These are phyloP conservation scores for Fusarium sublunatum DNA, from an alignment of 2,329 filamentous ascomycete species.

Conservation along the genomic window DNA sequence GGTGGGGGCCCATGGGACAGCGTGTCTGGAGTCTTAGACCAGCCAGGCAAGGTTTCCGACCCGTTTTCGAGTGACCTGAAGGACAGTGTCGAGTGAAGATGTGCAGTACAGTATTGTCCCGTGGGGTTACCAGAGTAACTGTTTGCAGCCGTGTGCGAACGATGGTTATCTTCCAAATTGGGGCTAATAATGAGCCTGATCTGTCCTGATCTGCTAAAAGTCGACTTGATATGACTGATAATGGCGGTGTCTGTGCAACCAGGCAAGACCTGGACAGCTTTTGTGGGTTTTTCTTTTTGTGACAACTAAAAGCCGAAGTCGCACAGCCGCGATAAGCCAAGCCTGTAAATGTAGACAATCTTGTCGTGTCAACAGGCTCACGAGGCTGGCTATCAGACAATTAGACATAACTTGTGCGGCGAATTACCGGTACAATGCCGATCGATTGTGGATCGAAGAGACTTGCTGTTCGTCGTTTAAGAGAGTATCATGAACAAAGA, in stretches of 20 bases:
- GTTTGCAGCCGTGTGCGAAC: conserved; percentile 10
- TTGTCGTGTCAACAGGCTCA: conserved; percentile 9
- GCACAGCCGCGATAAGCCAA: conserved; percentile 15
- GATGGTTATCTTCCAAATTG: conserved; percentile 8
- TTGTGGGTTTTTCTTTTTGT: conserved; percentile 25
- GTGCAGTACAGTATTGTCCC: conserved; percentile 32
- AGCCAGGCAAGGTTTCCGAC: conserved; percentile 48
- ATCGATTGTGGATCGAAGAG: conserved; percentile 22
- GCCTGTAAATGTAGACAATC: conserved; percentile 1
- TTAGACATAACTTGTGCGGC: conserved; percentile 5
- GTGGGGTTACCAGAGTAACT: conserved; percentile 3
- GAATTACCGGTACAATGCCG: conserved; percentile 10
- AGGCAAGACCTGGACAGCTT: conserved; percentile 27
- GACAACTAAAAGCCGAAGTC: conserved; percentile 29
- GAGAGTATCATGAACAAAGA: conserved; percentile 36
- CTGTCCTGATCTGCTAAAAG: conserved; percentile 28
- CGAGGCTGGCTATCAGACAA: conserved; percentile 28
- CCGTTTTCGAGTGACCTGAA: conserved; percentile 50
- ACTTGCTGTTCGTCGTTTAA: conserved; percentile 13
- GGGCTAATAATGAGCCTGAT: conserved; percentile 33
- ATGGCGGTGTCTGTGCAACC: conserved; percentile 36
- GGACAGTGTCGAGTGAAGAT: conserved; percentile 45
- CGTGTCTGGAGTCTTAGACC: conserved; percentile 39
- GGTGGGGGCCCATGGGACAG: conserved; percentile 42
- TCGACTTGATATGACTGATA: conserved; percentile 29